Conservation (phyloP, 2,329 filamentous ascomycete genomes). For the Pestalotiopsis sp. region DNA sequence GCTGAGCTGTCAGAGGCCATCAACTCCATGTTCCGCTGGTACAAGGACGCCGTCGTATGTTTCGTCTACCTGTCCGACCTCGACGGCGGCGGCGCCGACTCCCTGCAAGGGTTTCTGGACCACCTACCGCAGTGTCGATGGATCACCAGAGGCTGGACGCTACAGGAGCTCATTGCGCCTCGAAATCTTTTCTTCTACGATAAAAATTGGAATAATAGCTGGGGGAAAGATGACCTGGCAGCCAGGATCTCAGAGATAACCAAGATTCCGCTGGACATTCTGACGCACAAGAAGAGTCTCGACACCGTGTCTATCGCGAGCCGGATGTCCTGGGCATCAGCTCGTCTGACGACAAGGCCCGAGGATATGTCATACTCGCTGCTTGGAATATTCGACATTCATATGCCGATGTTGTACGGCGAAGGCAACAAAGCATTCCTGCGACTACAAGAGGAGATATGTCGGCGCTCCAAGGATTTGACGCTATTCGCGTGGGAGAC, state of each 20-base stretch:
- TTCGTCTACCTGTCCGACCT: conserved; percentile 24
- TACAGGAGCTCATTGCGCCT: conserved; percentile 24
- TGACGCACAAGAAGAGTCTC: conserved; percentile 3
- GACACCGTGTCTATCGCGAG: conserved; percentile 18
- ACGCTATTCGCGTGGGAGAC: conserved; percentile 5
- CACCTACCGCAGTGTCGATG: conserved; percentile 2
- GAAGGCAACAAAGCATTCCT: conserved; percentile 23
- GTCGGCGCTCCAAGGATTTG: conserved; percentile 10
- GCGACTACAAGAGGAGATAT: conserved; percentile 27
- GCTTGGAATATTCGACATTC: conserved; percentile 28
- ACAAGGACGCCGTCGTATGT: conserved; percentile 17
- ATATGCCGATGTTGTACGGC: too few relatives aligned
- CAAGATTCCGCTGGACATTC: conserved; percentile 8
- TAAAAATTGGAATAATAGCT: conserved; percentile 14
- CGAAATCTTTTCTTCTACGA: conserved; percentile 16
- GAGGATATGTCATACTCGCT: conserved; percentile 31
- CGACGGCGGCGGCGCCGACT: conserved; percentile 29
- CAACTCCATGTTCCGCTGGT: conserved; percentile 21
- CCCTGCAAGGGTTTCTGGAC: not conserved
- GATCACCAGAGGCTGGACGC: conserved; percentile 20
- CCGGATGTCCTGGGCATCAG: conserved; percentile 30
- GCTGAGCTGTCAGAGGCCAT: conserved; percentile 22
- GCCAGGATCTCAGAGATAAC: conserved; percentile 14
- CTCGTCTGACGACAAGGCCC: conserved; percentile 21
- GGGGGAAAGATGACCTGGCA: conserved; percentile 8